Evolutionary conservation across 306 rosid genomes (phyloP), one percentile per base, ranked within the genome.

Genomic region (Castanopsis chinensis): DNA sequence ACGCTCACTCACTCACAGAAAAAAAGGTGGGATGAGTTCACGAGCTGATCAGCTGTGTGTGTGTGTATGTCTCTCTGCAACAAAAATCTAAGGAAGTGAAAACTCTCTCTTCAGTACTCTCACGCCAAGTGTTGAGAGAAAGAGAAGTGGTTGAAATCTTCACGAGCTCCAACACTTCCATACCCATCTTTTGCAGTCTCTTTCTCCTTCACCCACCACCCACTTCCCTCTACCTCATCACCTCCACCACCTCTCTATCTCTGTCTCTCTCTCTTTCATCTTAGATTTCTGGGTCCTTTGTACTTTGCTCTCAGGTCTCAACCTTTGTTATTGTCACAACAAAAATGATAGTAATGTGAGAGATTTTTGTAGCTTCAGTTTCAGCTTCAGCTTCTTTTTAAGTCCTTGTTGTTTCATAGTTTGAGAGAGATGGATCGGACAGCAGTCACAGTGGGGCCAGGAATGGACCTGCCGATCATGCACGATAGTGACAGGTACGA

Each of bases 401-500:
- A 68, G 78, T 87, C 56, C 56, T 17, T 73, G 73, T 19, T 13
- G 32, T 37, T 76, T 61, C 67, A 53, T 53, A 6, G 69, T 57
- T 56, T 79, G 21, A 14, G 59, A 59, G 57, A 75, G 78, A 88
- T 89, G 94, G 88, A 92, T 90, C 89, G 90, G 14, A 55, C 91
- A 81, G 86, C 86, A 71, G 69, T 78, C 49, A 82, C 83, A 17
- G 91, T 90, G 80, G 97, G 90, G 57, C 92, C 90, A 0, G 97
- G 90, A 69, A 91, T 92, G 97, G 97, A 91, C 76, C 10, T 94
- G 88, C 97, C 97, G 69, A 94, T 92, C 85, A 90, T 91, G 99
- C 99, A 92, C 76, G 93, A 94, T 37, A 92, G 95, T 49, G 97
- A 92, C 85, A 91, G 99, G 9, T 94, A 92, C 85, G 97, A 94